phyloP scores from a whole-genome alignment of 768 basidiomycete species.

The Grammothele lineata region DNA sequence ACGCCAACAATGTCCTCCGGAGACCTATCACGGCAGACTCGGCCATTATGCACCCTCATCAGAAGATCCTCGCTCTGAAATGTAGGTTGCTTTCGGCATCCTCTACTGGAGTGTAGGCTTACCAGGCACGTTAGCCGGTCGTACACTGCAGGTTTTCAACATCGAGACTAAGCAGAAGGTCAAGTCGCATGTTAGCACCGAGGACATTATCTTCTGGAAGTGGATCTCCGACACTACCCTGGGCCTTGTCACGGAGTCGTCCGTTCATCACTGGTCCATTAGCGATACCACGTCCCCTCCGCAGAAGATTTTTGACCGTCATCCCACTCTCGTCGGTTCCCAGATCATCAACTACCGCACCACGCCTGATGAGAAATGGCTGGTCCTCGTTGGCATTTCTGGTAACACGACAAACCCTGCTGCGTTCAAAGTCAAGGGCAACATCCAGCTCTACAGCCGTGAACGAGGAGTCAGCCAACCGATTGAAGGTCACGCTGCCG shows the following conservation, averaged over 20 bases:
- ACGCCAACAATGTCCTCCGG: conserved; percentile 95
- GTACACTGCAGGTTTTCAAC: conserved; percentile 97
- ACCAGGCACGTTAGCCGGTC: conserved; percentile 55
- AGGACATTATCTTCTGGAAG: conserved; percentile 98
- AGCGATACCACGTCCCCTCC: conserved; percentile 70
- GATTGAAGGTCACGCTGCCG: conserved; percentile 97
- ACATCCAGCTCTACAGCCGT: conserved; percentile 94
- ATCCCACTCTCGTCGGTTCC: conserved; percentile 86
- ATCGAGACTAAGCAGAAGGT: conserved; percentile 98
- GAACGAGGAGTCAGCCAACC: conserved; percentile 94
- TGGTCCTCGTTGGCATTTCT: conserved; percentile 93
- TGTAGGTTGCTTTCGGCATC: too few relatives aligned
- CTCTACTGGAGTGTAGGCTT: too few relatives aligned
- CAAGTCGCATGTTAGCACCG: conserved; percentile 89
- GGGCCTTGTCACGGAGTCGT: conserved; percentile 91
- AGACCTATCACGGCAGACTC: conserved; percentile 97
- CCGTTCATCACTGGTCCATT: conserved; percentile 91
- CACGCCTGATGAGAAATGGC: conserved; percentile 93
- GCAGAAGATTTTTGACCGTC: conserved; percentile 95
- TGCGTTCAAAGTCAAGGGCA: conserved; percentile 97
- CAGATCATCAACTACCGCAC: conserved; percentile 99
- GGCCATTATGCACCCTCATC: conserved; percentile 95
- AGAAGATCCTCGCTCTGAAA: conserved; percentile 96
- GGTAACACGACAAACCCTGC: conserved; percentile 89
- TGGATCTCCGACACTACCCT: conserved; percentile 92